phyloP scores from a whole-genome alignment of 495 filamentous ascomycete species.

The Trypethelium eluteriae region DNA sequence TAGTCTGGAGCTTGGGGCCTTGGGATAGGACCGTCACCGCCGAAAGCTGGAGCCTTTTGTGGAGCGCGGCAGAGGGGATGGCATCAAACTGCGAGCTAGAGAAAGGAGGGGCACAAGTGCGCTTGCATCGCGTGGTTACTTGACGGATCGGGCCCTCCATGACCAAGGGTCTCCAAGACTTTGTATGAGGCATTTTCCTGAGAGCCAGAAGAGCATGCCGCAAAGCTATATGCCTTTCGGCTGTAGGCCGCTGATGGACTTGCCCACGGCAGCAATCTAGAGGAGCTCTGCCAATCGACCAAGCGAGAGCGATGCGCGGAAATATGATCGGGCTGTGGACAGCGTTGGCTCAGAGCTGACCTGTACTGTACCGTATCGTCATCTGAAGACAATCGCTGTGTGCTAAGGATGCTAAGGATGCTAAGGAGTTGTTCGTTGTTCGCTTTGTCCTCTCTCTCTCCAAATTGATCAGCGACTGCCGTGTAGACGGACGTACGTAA shows the following conservation, averaged over 20 bases:
- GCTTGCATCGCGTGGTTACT: background rate
- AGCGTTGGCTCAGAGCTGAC: background rate
- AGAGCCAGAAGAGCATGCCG: background rate
- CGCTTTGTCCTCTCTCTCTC: too few relatives aligned
- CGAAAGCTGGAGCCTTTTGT: background rate
- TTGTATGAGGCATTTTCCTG: constrained; percentile 11
- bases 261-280: background rate
- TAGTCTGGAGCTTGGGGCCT: background rate
- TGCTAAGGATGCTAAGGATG: too few relatives aligned
- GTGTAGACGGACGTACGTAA: background rate
- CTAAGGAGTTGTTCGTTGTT: too few relatives aligned
- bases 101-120: constrained; percentile 6
- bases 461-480: too few relatives aligned
- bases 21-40: background rate
- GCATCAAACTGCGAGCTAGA: background rate
- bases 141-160: constrained; percentile 9
- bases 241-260: background rate
- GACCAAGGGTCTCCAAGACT: background rate
- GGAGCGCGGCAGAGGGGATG: background rate
- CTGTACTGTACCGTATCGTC: background rate
- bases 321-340: background rate
- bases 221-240: constrained; percentile 5
- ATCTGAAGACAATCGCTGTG: too few relatives aligned
- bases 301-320: background rate
- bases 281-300: background rate